phyloP scores from a whole-genome alignment of 805 yeast genomes.

The Metschnikowia shivogae region DNA sequence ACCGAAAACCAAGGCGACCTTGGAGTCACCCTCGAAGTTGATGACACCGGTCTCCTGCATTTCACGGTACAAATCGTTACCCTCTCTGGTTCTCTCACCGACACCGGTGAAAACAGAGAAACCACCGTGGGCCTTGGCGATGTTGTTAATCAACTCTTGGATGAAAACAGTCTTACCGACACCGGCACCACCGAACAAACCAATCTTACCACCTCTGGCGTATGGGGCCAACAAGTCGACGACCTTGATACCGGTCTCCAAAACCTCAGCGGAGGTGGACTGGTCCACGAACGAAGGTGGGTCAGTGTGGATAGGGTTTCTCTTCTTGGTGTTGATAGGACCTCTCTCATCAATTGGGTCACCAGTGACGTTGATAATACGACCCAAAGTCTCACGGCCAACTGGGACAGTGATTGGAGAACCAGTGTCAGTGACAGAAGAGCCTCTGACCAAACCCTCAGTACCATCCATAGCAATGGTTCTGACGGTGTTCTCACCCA shows the following conservation, averaged over 20 bases:
- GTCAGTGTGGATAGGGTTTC: constrained; percentile 98
- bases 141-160: constrained; percentile 99
- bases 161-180: constrained; percentile 99
- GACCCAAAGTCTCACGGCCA: constrained; percentile 98
- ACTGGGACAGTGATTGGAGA: constrained; percentile 98
- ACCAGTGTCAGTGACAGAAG: constrained; percentile 88
- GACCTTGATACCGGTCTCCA: constrained; percentile 99
- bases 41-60: constrained; percentile 99
- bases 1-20: constrained; percentile 99
- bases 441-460: constrained; percentile 99
- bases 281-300: constrained; percentile 96
- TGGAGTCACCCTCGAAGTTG: constrained; percentile 98
- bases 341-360: constrained; percentile 99
- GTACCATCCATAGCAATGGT: constrained; percentile 99
- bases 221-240: constrained; percentile 98
- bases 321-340: constrained; percentile 87
- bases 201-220: constrained; percentile 99
- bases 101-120: constrained; percentile 99
- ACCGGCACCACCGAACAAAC: constrained; percentile 99
- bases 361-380: constrained; percentile 97
- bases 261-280: constrained; percentile 95
- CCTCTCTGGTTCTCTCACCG: constrained; percentile 99
- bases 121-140: constrained; percentile 99
- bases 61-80: constrained; percentile 99
- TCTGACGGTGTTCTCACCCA: constrained; percentile 99